Evolutionary conservation across 2,329 filamentous ascomycete genomes (phyloP).

Genomic region (Pseudohalonectria lignicola): DNA sequence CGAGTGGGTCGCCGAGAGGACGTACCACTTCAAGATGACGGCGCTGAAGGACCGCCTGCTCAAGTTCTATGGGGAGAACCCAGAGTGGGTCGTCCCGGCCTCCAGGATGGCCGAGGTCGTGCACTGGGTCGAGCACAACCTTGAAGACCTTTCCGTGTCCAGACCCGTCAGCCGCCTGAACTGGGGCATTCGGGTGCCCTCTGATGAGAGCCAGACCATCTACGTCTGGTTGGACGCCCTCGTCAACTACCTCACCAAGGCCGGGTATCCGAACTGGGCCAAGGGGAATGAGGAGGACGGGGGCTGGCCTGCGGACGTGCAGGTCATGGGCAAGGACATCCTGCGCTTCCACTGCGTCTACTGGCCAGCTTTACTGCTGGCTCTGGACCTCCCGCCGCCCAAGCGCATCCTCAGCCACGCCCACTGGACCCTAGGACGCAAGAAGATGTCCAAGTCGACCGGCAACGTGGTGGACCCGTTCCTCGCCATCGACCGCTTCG

Average conservation of each 20-base stretch:
- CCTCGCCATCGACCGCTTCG: slow-evolving; percentile 81
- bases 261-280: slow-evolving; percentile 69
- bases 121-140: slow-evolving; percentile 61
- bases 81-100: slow-evolving; percentile 63
- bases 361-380: slow-evolving; percentile 94
- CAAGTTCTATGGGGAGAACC: slow-evolving; percentile 68
- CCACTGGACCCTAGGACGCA: slow-evolving; percentile 86
- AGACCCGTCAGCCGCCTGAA: slow-evolving; percentile 64
- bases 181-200: slow-evolving; percentile 87
- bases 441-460: slow-evolving; percentile 94
- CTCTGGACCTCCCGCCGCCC: slow-evolving; percentile 68
- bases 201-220: slow-evolving; percentile 77
- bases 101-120: slow-evolving; percentile 70
- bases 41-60: slow-evolving; percentile 70
- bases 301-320: slow-evolving; percentile 84
- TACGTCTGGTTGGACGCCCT: slow-evolving; percentile 98
- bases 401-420: slow-evolving; percentile 77
- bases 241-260: slow-evolving; percentile 82
- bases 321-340: slow-evolving; percentile 95
- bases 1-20: slow-evolving; percentile 86
- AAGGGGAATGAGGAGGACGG: slow-evolving; percentile 49
- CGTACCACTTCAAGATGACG: slow-evolving; percentile 90
- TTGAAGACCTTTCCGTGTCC: slow-evolving; percentile 78
- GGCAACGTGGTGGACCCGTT: slow-evolving; percentile 95
- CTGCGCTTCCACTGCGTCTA: slow-evolving; percentile 94